These are phyloP conservation scores for Centella asiatica DNA, from an alignment of 129 eudicot species.

Conservation along the genomic window DNA sequence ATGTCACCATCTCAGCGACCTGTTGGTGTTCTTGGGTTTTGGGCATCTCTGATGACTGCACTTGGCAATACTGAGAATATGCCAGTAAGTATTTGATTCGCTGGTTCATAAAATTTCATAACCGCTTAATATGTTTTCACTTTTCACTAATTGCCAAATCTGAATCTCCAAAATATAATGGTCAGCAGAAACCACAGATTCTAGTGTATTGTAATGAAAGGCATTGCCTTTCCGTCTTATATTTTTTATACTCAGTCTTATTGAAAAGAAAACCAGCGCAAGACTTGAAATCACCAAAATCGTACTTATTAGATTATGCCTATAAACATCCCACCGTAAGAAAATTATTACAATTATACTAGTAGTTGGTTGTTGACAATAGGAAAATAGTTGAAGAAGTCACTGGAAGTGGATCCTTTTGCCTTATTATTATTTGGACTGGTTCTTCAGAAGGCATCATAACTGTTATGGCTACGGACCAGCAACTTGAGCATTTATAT, in stretches of 20 bases:
- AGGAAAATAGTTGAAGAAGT: no score
- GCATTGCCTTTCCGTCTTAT: background rate
- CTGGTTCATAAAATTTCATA: background rate
- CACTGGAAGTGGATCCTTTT: no score
- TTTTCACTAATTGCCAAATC: background rate
- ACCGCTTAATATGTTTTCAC: no score
- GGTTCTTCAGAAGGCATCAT: background rate
- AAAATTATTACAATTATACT: no score
- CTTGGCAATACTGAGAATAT: conserved; percentile 95
- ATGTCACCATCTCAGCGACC: conserved; percentile 99
- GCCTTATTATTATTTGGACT: background rate
- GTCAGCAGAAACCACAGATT: no score
- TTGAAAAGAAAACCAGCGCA: background rate
- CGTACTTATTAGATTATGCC: background rate
- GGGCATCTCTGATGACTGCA: conserved; percentile 99
- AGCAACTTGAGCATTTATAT: background rate
- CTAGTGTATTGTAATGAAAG: no score
- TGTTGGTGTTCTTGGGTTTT: conserved; percentile 95
- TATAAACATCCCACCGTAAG: background rate
- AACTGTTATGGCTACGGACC: background rate
- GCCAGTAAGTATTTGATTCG: conserved; percentile 53
- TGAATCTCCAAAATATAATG: background rate
- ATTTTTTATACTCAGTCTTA: background rate
- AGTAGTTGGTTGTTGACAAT: no score
- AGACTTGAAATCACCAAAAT: background rate